Base-by-base conservation (phyloP, 805 yeast genomes). In the Zygosaccharomyces siamensis region DNA sequence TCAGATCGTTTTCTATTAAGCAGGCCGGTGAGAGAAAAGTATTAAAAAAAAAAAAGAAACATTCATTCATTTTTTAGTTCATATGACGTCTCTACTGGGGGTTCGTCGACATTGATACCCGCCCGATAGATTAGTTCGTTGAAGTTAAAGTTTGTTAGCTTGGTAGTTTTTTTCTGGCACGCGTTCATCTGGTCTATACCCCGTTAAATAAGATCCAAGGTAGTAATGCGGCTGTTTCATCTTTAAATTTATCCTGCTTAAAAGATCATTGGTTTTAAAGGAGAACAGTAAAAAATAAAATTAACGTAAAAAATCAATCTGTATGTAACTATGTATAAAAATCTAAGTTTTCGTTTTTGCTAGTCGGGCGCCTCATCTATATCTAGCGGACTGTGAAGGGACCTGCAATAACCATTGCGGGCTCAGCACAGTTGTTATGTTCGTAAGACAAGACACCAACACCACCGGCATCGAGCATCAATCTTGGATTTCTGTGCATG, bases 401-500 rank as follows among this genome's bases (percentile, higher is more conserved):
- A 42, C 96, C 95, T 2, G 96, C 86, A 50, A 92, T 73, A 44
- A 75, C 79, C 49, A 92, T 66, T 0, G 97, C 96, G 3, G 97
- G 97, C 69, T 92, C 97, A 33, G 84, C 76, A 48, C 87, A 76
- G 64, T 76, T 82, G 62, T 84, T 81, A 66, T 90, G 98, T 60
- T 88, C 95, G 67, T 90, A 90, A 55, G 93, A 82, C 62, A 92
- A 73, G 1, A 89, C 96, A 52, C 97, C 96, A 37, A 89, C 87
- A 38, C 96, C 97, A 55, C 97, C 97, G 24, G 98, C 96, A 64
- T 92, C 97, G 57, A 92, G 72, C 66, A 92, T 72, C 66, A 89
- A 83, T 56, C 83, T 80, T 7, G 97, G 97, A 64, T 90, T 86
- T 41, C 64, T 70, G 52, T 58, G 55, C 52, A 73, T 48, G 51